Base-by-base conservation (phyloP, 2,329 filamentous ascomycete genomes). In the Venturia pyrina region DNA sequence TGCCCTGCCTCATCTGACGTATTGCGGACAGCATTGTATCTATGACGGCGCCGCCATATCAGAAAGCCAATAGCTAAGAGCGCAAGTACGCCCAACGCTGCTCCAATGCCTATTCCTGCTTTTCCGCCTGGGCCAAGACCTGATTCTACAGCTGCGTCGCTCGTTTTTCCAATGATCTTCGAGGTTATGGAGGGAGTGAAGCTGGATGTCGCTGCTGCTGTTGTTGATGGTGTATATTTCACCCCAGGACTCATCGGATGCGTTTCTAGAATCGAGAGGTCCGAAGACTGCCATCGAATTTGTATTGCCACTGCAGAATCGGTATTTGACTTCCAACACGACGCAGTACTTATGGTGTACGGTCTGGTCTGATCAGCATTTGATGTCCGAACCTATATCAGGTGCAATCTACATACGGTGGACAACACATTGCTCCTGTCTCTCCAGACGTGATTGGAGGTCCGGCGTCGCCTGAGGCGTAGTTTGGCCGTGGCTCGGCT, bases 71-170 rank as follows among this genome's bases (percentile, higher is more conserved):
- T 15, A 1, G 40, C 62, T n/a, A 64, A 21, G 5, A 66, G 21
- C 43, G 46, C 61, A n/a, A 66, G 46, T 5, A 48, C 44, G 44
- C 60, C 61, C 15, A 66, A 32, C 34, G 62, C 41, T 21, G 65
- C 62, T 43, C 62, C 65, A 6, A 66, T 13, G 15, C 65, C 65
- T 28, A 66, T 64, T 44, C 62, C 65, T 15, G 61, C 43, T 46
- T 66, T 66, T 19, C 46, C 65, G 60, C 65, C 65, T 34, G 65
- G 44, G 4, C 40, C 19, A 5, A 44, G 65, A 28, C 46, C 44
- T 17, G 60, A 24, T 28, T 28, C 28, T 28, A 28, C 28, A 28
- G 28, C 28, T 28, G 28, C 28, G 28, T 28, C 28, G 28, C 28
- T 28, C 28, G 28, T 28, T 28, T 28, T 28, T 2, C 28, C 28